Evolutionary conservation across 768 basidiomycete species (phyloP).

Genomic region (Hirschioporus abietinus): DNA sequence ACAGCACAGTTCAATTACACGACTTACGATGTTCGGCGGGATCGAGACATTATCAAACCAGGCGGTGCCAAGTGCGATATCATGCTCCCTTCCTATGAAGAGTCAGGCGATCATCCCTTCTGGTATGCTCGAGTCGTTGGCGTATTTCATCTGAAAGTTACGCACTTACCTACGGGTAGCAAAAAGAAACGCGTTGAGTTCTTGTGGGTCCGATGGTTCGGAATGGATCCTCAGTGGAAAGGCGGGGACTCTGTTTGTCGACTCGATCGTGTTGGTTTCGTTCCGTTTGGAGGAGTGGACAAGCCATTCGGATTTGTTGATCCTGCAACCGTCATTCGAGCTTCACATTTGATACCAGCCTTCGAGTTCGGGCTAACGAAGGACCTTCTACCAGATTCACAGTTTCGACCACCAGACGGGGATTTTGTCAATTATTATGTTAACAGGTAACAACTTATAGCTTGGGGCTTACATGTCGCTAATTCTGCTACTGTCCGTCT

Average conservation of each 20-base stretch:
- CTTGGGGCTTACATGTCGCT: too few relatives aligned
- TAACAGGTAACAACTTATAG: too few relatives aligned
- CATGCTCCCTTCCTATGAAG: conserved; percentile 24
- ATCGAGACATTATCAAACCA: conserved; percentile 38
- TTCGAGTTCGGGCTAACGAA: conserved; percentile 25
- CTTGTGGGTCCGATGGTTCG: conserved; percentile 38
- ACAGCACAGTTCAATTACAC: conserved; percentile 34
- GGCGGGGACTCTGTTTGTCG: conserved; percentile 23
- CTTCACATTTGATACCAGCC: conserved; percentile 37
- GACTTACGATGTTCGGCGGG: conserved; percentile 35
- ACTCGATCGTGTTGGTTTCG: conserved; percentile 35
- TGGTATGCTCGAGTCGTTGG: conserved; percentile 32
- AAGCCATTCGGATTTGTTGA: conserved; percentile 43
- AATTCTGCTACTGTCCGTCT: too few relatives aligned
- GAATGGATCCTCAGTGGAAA: conserved; percentile 19
- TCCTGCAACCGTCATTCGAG: conserved; percentile 34
- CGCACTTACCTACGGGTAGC: not conserved
- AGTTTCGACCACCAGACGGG: conserved; percentile 10
- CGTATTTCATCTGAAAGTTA: conserved; percentile 25
- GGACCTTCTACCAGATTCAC: conserved; percentile 12
- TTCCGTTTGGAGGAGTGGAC: conserved; percentile 16
- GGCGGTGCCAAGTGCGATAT: conserved; percentile 27
- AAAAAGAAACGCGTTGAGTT: conserved; percentile 28
- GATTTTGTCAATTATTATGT: conserved; percentile 34
- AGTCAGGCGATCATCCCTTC: conserved; percentile 20